phyloP scores from a whole-genome alignment of 225 moss, liverwort and hornwort genomes.

The Lunularia cruciata region DNA sequence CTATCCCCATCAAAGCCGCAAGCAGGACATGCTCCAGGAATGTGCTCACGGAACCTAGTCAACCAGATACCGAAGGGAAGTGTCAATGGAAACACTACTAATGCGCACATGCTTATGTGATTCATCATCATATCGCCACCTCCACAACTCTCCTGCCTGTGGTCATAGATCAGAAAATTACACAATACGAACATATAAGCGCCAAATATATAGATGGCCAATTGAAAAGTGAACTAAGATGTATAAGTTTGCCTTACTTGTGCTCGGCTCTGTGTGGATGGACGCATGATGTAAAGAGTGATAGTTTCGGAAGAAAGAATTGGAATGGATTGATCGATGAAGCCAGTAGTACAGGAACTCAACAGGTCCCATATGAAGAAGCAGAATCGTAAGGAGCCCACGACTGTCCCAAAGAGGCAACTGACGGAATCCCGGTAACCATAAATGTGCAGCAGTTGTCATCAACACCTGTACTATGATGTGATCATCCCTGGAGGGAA shows the following conservation, averaged over 20 bases:
- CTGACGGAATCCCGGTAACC: conserved; percentile 63
- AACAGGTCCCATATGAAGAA: conserved; percentile 61
- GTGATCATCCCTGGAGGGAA: conserved; percentile 73
- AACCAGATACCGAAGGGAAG: no score
- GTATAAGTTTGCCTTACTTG: no score
- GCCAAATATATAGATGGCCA: no score
- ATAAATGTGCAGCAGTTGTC: conserved; percentile 61
- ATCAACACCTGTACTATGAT: conserved; percentile 61
- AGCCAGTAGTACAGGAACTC: conserved; percentile 90
- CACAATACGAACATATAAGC: no score
- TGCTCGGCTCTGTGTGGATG: conserved; percentile 65
- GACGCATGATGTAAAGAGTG: conserved; percentile 75
- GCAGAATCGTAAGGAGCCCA: conserved; percentile 49
- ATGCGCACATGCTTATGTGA: no score
- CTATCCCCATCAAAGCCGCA: conserved; percentile 49
- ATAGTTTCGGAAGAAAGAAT: conserved; percentile 48
- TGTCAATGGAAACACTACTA: no score
- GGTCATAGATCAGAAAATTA: no score
- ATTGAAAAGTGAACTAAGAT: no score
- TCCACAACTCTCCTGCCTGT: no score
- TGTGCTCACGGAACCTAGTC: no score
- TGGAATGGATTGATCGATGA: conserved; percentile 71
- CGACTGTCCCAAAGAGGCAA: conserved; percentile 69
- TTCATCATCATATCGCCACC: no score
- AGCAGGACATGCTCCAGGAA: conserved; percentile 70